Percentiles rank a stretch among this genome's conserved stretches.
These are phyloP conservation scores for Vigna nakashimae DNA, from an alignment of 306 rosid genomes.

Conservation along the genomic window DNA sequence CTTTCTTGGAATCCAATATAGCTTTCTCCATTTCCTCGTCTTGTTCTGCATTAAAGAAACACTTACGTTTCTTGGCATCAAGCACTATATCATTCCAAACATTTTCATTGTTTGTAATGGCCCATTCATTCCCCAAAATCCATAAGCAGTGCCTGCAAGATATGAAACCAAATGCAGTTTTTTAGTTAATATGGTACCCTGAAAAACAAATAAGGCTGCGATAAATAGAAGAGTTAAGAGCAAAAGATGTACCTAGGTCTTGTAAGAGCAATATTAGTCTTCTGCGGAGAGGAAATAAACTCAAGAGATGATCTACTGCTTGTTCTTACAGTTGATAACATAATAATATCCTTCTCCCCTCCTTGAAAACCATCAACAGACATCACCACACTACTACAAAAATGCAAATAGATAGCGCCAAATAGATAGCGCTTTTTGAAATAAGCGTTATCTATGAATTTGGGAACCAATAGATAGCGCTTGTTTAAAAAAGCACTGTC, in stretches of 20 bases:
- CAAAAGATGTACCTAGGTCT: conserved; percentile 66
- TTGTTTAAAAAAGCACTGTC: no score
- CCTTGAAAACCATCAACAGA: conserved; percentile 85
- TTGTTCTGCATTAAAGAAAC: conserved; percentile 67
- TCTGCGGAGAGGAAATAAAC: conserved; percentile 58
- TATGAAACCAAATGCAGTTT: conserved; percentile 11
- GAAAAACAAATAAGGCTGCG: not conserved
- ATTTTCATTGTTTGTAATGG: conserved; percentile 44
- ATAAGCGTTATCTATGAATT: no score
- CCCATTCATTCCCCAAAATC: conserved; percentile 74
- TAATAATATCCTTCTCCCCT: conserved; percentile 72
- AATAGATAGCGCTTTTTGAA: no score
- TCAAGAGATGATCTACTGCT: conserved; percentile 43
- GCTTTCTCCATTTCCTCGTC: conserved; percentile 60
- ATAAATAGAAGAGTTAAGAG: not conserved
- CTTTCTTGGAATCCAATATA: conserved; percentile 55
- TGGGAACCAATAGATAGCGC: no score
- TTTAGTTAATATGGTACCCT: not conserved
- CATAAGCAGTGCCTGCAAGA: conserved; percentile 66
- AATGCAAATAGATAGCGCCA: no score
- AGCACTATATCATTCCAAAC: conserved; percentile 60
- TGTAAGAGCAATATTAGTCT: conserved; percentile 84
- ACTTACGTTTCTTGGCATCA: conserved; percentile 59
- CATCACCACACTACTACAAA: no score
- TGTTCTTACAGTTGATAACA: conserved; percentile 75